A percentile compares a stretch with the other conserved stretches of the same genome.
These are phyloP conservation scores for Aspergillus clavatus DNA, from an alignment of 2,329 filamentous ascomycete genomes.

Conservation along the genomic window DNA sequence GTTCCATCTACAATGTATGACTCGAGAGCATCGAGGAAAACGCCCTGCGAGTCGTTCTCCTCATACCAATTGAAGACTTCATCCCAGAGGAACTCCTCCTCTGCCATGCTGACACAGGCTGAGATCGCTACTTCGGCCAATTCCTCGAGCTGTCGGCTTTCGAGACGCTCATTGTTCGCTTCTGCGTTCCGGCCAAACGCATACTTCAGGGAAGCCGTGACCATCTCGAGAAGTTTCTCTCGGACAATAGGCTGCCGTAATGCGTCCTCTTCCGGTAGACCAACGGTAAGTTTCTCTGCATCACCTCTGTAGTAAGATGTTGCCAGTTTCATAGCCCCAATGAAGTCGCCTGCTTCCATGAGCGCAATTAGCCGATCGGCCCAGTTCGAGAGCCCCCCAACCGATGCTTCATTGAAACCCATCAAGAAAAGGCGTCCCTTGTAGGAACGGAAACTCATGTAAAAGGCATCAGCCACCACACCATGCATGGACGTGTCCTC, in stretches of 20 bases:
- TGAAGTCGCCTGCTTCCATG: conserved; percentile 96
- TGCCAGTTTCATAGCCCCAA: conserved; percentile 82
- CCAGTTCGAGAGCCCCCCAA: conserved; percentile 94
- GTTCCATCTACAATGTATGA: conserved; percentile 76
- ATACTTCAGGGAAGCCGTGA: conserved; percentile 84
- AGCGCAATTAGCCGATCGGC: conserved; percentile 86
- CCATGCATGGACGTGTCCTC: conserved; percentile 87
- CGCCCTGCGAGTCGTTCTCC: conserved; percentile 63
- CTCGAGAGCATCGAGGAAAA: conserved; percentile 86
- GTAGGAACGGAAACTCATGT: conserved; percentile 95
- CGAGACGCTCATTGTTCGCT: conserved; percentile 46
- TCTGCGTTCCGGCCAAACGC: conserved; percentile 65
- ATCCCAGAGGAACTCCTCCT: conserved; percentile 82
- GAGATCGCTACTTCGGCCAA: conserved; percentile 78
- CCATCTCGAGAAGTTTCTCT: conserved; percentile 88
- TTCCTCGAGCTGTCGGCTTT: conserved; percentile 63
- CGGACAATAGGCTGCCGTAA: conserved; percentile 75
- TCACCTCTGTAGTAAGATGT: conserved; percentile 88
- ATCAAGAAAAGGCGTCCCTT: conserved; percentile 89
- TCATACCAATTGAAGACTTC: conserved; percentile 89
- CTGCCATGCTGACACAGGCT: conserved; percentile 71
- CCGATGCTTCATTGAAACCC: conserved; percentile 87
- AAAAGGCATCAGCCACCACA: conserved; percentile 93
- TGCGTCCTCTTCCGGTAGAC: conserved; percentile 75
- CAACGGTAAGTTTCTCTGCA: conserved; percentile 90